Conservation (phyloP, 208 protist species). For the Wallacemonas sp. region DNA sequence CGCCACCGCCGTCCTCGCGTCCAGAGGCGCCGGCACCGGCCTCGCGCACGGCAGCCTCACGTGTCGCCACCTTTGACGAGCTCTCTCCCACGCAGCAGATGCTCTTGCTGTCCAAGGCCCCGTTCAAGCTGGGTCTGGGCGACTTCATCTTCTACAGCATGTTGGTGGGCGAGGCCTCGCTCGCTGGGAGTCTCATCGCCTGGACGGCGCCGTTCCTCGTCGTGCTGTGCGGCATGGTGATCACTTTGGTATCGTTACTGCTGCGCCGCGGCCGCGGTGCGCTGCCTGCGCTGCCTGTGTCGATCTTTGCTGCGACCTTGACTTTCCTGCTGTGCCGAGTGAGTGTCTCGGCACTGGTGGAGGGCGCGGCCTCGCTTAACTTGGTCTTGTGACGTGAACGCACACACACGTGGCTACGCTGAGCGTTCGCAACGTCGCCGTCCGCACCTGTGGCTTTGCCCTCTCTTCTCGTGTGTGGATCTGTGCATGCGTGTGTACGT, state of each 20-base stretch:
- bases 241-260: conserved; percentile 57
- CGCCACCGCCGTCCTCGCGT: too few species aligned
- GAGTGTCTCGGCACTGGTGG: neutral
- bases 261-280: conserved; percentile 24
- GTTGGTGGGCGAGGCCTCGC: conserved; percentile 55
- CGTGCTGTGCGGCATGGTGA: conserved; percentile 62
- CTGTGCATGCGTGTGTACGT: too few species aligned
- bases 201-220: conserved; percentile 57
- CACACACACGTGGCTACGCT: too few species aligned
- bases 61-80: neutral
- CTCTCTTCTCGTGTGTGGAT: neutral
- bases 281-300: conserved; percentile 70
- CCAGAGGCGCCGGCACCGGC: too few species aligned
- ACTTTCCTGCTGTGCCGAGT: conserved; percentile 1
- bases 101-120: conserved; percentile 10
- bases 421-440: neutral
- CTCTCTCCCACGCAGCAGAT: neutral
- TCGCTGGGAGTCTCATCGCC: conserved; percentile 39
- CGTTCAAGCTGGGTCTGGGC: conserved; percentile 81
- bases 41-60: neutral
- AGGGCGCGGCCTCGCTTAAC: neutral
- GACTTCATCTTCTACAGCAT: conserved; percentile 91
- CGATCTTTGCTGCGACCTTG: conserved; percentile 41
- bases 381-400: neutral
- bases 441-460: neutral